Percentiles rank a stretch among this genome's conserved stretches.
phyloP scores from a whole-genome alignment of 2,329 filamentous ascomycete species.

The Paecilomyces niveus region DNA sequence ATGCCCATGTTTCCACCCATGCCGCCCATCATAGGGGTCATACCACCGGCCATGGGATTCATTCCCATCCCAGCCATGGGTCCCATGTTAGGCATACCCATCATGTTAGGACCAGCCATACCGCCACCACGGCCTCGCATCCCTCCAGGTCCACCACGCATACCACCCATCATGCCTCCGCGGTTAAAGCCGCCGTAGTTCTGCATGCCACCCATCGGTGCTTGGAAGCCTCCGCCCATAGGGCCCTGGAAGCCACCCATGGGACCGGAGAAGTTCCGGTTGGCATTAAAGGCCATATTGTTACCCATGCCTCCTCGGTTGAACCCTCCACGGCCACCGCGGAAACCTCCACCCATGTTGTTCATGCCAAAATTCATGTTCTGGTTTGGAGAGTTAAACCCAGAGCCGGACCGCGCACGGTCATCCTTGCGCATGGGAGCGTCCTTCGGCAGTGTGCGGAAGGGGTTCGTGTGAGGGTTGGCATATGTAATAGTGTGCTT shows the following conservation, averaged over 20 bases:
- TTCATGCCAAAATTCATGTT: slow-evolving; percentile 36
- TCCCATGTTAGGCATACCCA: slow-evolving; percentile 47
- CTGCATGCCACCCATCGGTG: slow-evolving; percentile 47
- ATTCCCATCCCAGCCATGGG: slow-evolving; percentile 48
- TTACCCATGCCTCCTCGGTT: slow-evolving; percentile 41
- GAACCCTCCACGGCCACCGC: slow-evolving; percentile 44
- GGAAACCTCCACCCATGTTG: slow-evolving; percentile 46
- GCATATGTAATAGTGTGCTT: slow-evolving; percentile 67
- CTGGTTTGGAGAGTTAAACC: slow-evolving; percentile 34
- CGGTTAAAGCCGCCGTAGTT: slow-evolving; percentile 42
- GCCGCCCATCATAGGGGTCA: slow-evolving; percentile 52
- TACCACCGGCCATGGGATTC: slow-evolving; percentile 47
- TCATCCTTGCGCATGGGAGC: slow-evolving; percentile 65
- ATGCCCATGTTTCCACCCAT: slow-evolving; percentile 43
- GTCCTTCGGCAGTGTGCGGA: slow-evolving; percentile 86
- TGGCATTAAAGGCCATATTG: slow-evolving; percentile 44
- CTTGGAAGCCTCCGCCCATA: slow-evolving; percentile 44
- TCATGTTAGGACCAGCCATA: slow-evolving; percentile 49
- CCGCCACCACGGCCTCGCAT: slow-evolving; percentile 54
- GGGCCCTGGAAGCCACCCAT: slow-evolving; percentile 41
- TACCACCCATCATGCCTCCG: slow-evolving; percentile 47
- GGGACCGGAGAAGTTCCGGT: slow-evolving; percentile 44
- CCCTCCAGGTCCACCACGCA: slow-evolving; percentile 48
- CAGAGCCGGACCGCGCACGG: slow-evolving; percentile 40
- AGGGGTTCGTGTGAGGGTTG: slow-evolving; percentile 72